Percentiles rank a stretch among this genome's conserved stretches.
These are phyloP conservation scores for Codiaeum variegatum DNA, from an alignment of 441 rosid genomes.

Conservation along the genomic window DNA sequence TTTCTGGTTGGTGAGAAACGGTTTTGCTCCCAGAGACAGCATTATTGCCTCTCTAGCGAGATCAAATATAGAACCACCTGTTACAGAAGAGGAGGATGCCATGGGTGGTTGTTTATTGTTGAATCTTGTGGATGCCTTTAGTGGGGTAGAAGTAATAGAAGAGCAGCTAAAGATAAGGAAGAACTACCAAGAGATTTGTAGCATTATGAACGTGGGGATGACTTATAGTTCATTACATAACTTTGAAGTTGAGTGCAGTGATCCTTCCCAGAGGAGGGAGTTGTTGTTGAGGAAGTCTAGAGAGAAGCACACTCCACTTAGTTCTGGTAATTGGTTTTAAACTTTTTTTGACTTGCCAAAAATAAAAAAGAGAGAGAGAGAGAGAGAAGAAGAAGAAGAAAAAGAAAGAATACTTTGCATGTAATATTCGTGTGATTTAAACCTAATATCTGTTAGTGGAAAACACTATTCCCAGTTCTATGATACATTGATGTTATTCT, in stretches of 20 bases:
- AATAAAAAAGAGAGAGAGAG: background rate
- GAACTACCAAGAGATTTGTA: slow-evolving; percentile 77
- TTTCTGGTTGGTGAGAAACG: slow-evolving; percentile 87
- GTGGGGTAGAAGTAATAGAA: slow-evolving; percentile 90
- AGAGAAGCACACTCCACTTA: slow-evolving; percentile 61
- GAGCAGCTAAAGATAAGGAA: slow-evolving; percentile 78
- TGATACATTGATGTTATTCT: slow-evolving; percentile 13
- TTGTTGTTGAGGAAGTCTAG: slow-evolving; percentile 59
- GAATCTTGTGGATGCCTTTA: slow-evolving; percentile 84
- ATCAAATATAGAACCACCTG: slow-evolving; percentile 82
- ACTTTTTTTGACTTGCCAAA: slow-evolving; percentile 18
- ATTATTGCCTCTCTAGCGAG: slow-evolving; percentile 74
- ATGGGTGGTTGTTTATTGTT: slow-evolving; percentile 80
- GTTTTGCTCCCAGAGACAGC: slow-evolving; percentile 84
- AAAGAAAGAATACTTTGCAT: background rate
- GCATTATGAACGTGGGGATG: slow-evolving; percentile 94
- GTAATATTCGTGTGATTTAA: slow-evolving; percentile 11
- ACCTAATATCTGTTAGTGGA: background rate
- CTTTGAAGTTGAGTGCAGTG: slow-evolving; percentile 77
- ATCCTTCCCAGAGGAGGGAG: slow-evolving; percentile 73
- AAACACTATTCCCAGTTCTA: background rate
- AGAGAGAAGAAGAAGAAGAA: background rate
- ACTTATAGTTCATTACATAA: slow-evolving; percentile 76
- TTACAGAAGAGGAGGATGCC: slow-evolving; percentile 77
- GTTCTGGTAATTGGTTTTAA: slow-evolving; percentile 54